Evolutionary conservation across 768 basidiomycete genomes (phyloP).

Genomic region (Lenzites betulinus): DNA sequence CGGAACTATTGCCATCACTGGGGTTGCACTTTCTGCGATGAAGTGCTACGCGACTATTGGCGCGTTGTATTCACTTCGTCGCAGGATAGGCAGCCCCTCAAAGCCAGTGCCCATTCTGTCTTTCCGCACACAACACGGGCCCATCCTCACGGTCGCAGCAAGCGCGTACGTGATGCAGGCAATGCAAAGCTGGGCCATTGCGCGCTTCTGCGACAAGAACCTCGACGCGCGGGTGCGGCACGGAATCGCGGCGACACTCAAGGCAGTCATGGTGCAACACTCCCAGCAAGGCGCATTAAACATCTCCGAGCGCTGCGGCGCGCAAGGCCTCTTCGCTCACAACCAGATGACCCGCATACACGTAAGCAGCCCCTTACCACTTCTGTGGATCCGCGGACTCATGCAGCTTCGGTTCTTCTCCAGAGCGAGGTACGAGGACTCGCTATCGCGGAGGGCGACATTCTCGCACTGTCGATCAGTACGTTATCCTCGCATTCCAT

Average conservation of each 20-base stretch:
- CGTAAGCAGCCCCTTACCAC: slow-evolving; percentile 26
- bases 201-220: slow-evolving; percentile 30
- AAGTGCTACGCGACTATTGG: slow-evolving; percentile 30
- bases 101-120: slow-evolving; percentile 34
- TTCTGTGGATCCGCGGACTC: background rate
- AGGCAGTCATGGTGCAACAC: slow-evolving; percentile 31
- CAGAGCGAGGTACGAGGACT: slow-evolving; percentile 42
- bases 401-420: background rate
- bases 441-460: slow-evolving; percentile 49
- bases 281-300: slow-evolving; percentile 19
- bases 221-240: slow-evolving; percentile 28
- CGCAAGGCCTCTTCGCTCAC: slow-evolving; percentile 42
- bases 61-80: slow-evolving; percentile 34
- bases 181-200: slow-evolving; percentile 28
- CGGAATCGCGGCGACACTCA: slow-evolving; percentile 35
- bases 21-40: slow-evolving; percentile 28
- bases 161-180: slow-evolving; percentile 39
- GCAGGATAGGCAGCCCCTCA: slow-evolving; percentile 25
- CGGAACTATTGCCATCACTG: slow-evolving; percentile 36
- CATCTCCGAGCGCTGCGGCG: slow-evolving; percentile 43
- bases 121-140: slow-evolving; percentile 45
- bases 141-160: slow-evolving; percentile 39
- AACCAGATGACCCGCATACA: slow-evolving; percentile 38
- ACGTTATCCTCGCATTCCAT: slow-evolving; percentile 2
- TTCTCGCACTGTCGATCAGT: slow-evolving; percentile 44